Conservation (phyloP, 768 basidiomycete genomes). For the Suillus brevipes region DNA sequence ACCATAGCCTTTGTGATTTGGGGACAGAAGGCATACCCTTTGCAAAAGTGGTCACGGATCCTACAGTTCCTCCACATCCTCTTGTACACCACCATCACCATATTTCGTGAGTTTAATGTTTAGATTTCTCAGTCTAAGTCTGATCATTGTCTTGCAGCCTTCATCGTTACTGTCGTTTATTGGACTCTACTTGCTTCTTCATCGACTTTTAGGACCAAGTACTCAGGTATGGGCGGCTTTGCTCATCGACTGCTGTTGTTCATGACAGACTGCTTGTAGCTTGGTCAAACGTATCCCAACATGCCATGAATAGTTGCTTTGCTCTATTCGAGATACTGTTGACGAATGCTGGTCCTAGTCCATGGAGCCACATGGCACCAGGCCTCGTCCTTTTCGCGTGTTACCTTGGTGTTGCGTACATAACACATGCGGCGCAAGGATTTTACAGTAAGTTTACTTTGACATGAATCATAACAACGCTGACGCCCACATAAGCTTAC, state of each 20-base stretch:
- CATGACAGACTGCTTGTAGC: constrained; percentile 33
- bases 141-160: constrained; percentile 39
- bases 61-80: constrained; percentile 60
- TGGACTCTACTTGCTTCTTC: constrained; percentile 55
- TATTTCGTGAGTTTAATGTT: constrained; percentile 51
- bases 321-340: constrained; percentile 58
- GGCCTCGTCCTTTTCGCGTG: constrained; percentile 49
- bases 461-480: background rate
- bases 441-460: constrained; percentile 56
- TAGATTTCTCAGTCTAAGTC: background rate
- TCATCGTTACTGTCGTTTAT: constrained; percentile 63
- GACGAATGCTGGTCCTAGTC: constrained; percentile 51
- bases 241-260: constrained; percentile 4
- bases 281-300: constrained; percentile 60
- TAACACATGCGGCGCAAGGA: constrained; percentile 59
- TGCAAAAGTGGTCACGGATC: constrained; percentile 58
- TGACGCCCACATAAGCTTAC: constrained; percentile 48
- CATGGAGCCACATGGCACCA: constrained; percentile 51
- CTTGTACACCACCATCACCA: constrained; percentile 49
- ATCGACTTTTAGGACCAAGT: constrained; percentile 40
- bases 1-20: constrained; percentile 43
- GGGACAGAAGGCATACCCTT: constrained; percentile 44
- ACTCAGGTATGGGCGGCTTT: constrained; percentile 34
- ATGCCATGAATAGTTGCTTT: constrained; percentile 59
- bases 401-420: constrained; percentile 70